Percentiles rank a stretch among this genome's conserved stretches.
Conservation (phyloP, 108 stramenopile species). For the Nitzschia putrida region DNA sequence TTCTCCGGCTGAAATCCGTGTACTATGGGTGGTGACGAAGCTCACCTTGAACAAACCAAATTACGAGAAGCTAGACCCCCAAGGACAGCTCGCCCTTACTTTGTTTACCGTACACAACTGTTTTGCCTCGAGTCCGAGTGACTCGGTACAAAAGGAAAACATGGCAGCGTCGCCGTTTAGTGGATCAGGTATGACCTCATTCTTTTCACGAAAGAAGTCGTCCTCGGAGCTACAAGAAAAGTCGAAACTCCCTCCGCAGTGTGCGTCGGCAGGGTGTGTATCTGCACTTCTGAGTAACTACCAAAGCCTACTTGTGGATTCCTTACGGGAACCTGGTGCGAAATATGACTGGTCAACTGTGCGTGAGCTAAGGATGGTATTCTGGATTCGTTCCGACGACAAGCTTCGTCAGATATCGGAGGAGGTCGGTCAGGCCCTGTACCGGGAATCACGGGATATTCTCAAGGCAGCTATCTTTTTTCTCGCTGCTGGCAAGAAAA, state of each 20-base stretch:
- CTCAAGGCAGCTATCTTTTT: slow-evolving; percentile 81
- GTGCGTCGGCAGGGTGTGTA: slow-evolving; percentile 68
- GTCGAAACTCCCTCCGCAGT: slow-evolving; percentile 34
- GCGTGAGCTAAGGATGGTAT: slow-evolving; percentile 61
- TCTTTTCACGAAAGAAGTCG: slow-evolving; percentile 16
- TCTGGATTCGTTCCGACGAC: slow-evolving; percentile 83
- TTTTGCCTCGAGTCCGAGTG: slow-evolving; percentile 40
- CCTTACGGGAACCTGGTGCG: slow-evolving; percentile 44
- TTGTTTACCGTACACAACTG: slow-evolving; percentile 38
- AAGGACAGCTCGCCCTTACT: slow-evolving; percentile 53
- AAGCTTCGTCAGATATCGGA: slow-evolving; percentile 62
- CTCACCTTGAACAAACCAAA: slow-evolving; percentile 52
- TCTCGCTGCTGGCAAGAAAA: slow-evolving; percentile 66
- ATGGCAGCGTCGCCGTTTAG: slow-evolving; percentile 8
- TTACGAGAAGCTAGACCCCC: slow-evolving; percentile 55
- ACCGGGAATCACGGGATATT: slow-evolving; percentile 63
- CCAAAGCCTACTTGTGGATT: slow-evolving; percentile 58
- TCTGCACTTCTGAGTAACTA: slow-evolving; percentile 70
- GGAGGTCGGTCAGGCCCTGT: slow-evolving; percentile 77
- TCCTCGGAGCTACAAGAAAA: slow-evolving; percentile 24
- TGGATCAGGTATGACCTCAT: slow-evolving; percentile 17
- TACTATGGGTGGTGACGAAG: slow-evolving; percentile 66
- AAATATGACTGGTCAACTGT: slow-evolving; percentile 74
- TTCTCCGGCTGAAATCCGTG: slow-evolving; percentile 50
- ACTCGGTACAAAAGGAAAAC: not conserved